phyloP scores from a whole-genome alignment of 768 basidiomycete species.

The Kondoa subrosea region DNA sequence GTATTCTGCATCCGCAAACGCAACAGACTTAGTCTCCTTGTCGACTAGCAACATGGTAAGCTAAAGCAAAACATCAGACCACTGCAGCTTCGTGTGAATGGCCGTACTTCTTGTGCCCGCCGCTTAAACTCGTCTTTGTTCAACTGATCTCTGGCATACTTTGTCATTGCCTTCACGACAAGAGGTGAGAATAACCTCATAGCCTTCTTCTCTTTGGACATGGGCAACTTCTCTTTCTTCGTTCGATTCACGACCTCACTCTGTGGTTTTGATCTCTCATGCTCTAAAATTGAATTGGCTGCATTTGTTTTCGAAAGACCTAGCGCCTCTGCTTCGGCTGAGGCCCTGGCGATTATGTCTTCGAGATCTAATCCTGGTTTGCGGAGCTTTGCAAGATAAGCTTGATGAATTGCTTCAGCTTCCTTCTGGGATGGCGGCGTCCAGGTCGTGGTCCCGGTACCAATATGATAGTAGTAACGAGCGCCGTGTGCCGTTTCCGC shows the following conservation, averaged over 20 bases:
- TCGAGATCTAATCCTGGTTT: conserved; percentile 15
- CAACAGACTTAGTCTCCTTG: conserved; percentile 82
- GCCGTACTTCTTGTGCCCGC: conserved; percentile 59
- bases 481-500: background rate
- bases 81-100: no score
- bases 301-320: conserved; percentile 18
- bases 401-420: background rate
- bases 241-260: conserved; percentile 27
- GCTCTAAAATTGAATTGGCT: conserved; percentile 20
- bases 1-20: conserved; percentile 55
- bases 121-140: conserved; percentile 75
- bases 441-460: conserved; percentile 15
- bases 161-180: conserved; percentile 85
- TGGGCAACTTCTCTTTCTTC: conserved; percentile 34
- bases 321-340: conserved; percentile 22
- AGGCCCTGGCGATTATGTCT: conserved; percentile 34
- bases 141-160: conserved; percentile 54
- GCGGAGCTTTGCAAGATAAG: conserved; percentile 1
- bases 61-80: no score
- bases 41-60: conserved; percentile 71
- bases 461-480: conserved; percentile 10
- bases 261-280: background rate
- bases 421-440: background rate
- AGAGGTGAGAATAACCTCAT: conserved; percentile 68
- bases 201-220: conserved; percentile 52